phyloP scores from a whole-genome alignment of 805 yeast species.

The Yarrowia porcina region DNA sequence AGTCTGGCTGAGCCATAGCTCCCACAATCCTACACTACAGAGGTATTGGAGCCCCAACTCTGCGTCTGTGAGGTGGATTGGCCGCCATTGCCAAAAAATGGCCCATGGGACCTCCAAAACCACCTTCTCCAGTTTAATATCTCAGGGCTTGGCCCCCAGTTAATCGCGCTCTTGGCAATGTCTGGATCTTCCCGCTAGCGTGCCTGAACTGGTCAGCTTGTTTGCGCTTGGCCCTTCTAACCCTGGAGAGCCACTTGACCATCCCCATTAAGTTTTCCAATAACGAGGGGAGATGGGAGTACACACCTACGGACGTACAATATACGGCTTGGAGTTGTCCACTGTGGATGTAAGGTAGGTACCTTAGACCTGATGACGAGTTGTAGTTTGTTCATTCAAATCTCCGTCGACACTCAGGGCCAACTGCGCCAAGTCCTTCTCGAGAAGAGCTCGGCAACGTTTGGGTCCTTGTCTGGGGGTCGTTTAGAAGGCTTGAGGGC shows the following conservation, averaged over 20 bases:
- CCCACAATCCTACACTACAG: not conserved
- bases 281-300: no score
- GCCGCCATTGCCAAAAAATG: no score
- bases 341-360: no score
- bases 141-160: not conserved
- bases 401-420: not conserved
- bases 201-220: not conserved
- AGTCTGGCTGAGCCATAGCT: not conserved
- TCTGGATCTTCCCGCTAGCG: not conserved
- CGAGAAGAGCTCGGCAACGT: slow-evolving; percentile 23
- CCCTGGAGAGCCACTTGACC: slow-evolving; percentile 9
- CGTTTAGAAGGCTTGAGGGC: not conserved
- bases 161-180: not conserved
- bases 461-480: not conserved
- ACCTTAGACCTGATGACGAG: no score
- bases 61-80: not conserved
- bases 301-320: no score
- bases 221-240: not conserved
- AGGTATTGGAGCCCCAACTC: not conserved
- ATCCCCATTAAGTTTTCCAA: not conserved
- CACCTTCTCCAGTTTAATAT: not conserved
- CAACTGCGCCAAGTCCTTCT: slow-evolving; percentile 1
- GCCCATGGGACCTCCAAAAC: no score
- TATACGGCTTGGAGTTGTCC: no score
- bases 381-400: no score